Evolutionary conservation across 2,329 filamentous ascomycete genomes (phyloP), one percentile per base, ranked within the genome.

Genomic region (Claviceps sp.): DNA sequence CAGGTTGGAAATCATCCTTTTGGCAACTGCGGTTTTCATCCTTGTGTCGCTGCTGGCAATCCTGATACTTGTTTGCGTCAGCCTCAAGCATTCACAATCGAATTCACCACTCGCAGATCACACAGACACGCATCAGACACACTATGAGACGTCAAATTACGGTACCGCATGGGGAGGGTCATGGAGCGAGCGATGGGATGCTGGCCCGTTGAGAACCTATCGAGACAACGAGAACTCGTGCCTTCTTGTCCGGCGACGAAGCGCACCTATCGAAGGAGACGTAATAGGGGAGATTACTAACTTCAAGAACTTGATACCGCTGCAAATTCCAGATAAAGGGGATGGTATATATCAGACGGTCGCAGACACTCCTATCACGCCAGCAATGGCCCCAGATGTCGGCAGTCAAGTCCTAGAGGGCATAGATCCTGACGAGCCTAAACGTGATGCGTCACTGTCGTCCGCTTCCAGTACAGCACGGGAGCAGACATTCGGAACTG

Each of bases 1-100:
- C 51, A 60, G 60, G 44, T 52, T 66, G 39, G 66, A 70, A 56
- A 66, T 70, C 45, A 49, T 64, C 40, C 55, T 68, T 26, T 56
- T 70, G 26, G 65, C 67, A 13, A 52, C 60, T 14, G 61, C 60
- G 13, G 61, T 66, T 45, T 55, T 70, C 39, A 43, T 65, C 16
- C 60, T 70, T 26, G 65, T 68, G 16, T 58, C 56, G 16, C 54
- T 65, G 6, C 57, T 70, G 16, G 60, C 59, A 22, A 53, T 65
- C n/a, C 50, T 68, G 24, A 59, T 69, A 41, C 61, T 64, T 44
- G 54, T 64, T 45, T 62, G 61, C 34, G 54, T 62, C 22, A 57
- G 57, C 7, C 51, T 59, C 26, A 60, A 58, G 37, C 50, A 57
- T n/a, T 50, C 56, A 14, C 47, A 22, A 10, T 44, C 42, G 10